Evolutionary conservation across 75 land plant genomes (phyloP).

Genomic region (Chamaecyparis obtusa): DNA sequence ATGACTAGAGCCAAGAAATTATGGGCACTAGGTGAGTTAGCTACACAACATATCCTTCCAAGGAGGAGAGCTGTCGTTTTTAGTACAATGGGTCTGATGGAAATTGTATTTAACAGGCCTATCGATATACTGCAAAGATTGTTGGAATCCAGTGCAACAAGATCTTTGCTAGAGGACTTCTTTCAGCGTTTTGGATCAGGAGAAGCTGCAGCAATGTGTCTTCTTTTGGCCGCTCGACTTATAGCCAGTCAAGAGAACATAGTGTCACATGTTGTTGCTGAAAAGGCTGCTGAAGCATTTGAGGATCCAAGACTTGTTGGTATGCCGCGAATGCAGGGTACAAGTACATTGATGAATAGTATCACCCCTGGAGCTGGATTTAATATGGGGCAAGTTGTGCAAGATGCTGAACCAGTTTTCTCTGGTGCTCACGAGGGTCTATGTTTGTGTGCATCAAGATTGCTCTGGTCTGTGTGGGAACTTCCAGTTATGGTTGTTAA

Average conservation of each 20-base stretch:
- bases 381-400: constrained; percentile 99
- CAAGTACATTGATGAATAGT: constrained; percentile 53
- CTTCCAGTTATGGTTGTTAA: constrained; percentile 79
- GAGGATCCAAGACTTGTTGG: constrained; percentile 98
- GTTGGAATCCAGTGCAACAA: constrained; percentile 70
- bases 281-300: constrained; percentile 98
- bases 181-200: constrained; percentile 91
- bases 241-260: constrained; percentile 57
- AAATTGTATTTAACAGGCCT: constrained; percentile 89
- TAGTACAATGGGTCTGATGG: constrained; percentile 96
- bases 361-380: constrained; percentile 77
- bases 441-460: constrained; percentile 82
- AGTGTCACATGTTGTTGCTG: constrained; percentile 66
- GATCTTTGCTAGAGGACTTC: constrained; percentile 79
- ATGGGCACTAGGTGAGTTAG: constrained; percentile 94
- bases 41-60: constrained; percentile 92
- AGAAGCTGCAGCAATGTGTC: constrained; percentile 99
- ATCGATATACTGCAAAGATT: constrained; percentile 85
- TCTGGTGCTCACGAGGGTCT: constrained; percentile 99
- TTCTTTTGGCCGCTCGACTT: constrained; percentile 82
- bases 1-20: constrained; percentile 53
- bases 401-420: constrained; percentile 94
- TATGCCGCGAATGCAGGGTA: constrained; percentile 85
- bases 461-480: constrained; percentile 94
- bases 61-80: constrained; percentile 77